Percentiles rank a stretch among this genome's conserved stretches.
These are phyloP conservation scores for Thelonectria rubi DNA, from an alignment of 2,329 filamentous ascomycete genomes.

Conservation along the genomic window DNA sequence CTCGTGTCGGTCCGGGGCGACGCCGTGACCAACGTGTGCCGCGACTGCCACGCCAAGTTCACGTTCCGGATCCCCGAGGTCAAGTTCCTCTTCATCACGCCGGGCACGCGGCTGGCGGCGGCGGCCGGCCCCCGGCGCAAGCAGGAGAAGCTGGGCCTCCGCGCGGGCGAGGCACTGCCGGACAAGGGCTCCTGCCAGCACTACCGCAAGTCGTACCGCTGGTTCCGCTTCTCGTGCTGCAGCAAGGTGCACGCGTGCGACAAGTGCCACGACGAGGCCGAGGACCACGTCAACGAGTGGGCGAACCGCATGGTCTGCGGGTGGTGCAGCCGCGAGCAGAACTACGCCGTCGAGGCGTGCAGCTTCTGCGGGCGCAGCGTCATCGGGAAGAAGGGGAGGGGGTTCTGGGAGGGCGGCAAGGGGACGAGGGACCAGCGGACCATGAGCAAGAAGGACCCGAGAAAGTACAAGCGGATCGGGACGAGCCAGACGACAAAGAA, in stretches of 20 bases:
- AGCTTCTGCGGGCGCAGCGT: conserved; percentile 75
- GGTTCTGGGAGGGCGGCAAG: conserved; percentile 90
- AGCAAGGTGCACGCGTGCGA: conserved; percentile 68
- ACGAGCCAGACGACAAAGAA: conserved; percentile 36
- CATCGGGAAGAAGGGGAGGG: conserved; percentile 70
- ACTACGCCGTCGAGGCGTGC: conserved; percentile 80
- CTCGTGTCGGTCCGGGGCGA: conserved; percentile 79
- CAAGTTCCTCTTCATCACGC: conserved; percentile 77
- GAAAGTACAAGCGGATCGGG: conserved; percentile 73
- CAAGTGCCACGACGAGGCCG: conserved; percentile 77
- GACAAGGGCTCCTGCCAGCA: conserved; percentile 63
- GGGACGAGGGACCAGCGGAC: conserved; percentile 75
- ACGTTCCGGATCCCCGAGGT: conserved; percentile 81
- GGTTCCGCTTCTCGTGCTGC: conserved; percentile 74
- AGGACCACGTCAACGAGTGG: conserved; percentile 81
- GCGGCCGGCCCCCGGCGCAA: conserved; percentile 54
- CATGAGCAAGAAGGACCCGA: conserved; percentile 81
- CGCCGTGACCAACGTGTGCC: conserved; percentile 76
- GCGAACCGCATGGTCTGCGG: conserved; percentile 86
- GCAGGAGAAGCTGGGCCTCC: conserved; percentile 64
- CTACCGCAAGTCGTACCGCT: conserved; percentile 67
- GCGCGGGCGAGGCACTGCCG: conserved; percentile 65
- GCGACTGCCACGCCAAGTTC: conserved; percentile 82
- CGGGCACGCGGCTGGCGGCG: conserved; percentile 56
- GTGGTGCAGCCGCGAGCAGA: conserved; percentile 82